phyloP scores from a whole-genome alignment of 148 eudicot genomes.

The Polygonum aviculare region DNA sequence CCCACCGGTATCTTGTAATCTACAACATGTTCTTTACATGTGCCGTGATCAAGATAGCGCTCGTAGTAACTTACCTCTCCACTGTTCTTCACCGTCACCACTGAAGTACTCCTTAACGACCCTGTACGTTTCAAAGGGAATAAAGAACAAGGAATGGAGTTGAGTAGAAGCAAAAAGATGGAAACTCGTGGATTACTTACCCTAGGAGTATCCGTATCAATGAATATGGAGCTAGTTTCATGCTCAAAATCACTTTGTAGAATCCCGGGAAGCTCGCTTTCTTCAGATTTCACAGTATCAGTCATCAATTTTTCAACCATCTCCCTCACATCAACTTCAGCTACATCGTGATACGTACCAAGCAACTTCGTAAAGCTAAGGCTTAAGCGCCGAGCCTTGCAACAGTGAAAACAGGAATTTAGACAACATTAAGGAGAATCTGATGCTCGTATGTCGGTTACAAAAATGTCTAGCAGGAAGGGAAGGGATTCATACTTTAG shows the following conservation, averaged over 20 bases:
- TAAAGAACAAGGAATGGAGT: neutral
- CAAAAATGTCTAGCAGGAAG: neutral
- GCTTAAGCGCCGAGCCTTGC: slow-evolving; percentile 53
- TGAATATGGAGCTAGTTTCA: slow-evolving; percentile 60
- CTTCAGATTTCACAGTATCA: slow-evolving; percentile 50
- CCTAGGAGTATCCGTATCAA: slow-evolving; percentile 39
- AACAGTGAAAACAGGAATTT: neutral
- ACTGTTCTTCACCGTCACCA: slow-evolving; percentile 27
- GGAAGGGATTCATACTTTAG: slow-evolving; percentile 37
- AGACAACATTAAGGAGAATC: neutral
- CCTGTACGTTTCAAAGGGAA: slow-evolving; percentile 20
- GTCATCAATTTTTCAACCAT: slow-evolving; percentile 53
- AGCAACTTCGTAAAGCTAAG: slow-evolving; percentile 39
- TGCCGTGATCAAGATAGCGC: slow-evolving; percentile 36
- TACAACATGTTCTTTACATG: slow-evolving; percentile 47
- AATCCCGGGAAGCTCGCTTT: slow-evolving; percentile 39
- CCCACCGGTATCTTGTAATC: slow-evolving; percentile 29
- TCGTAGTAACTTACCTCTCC: slow-evolving; percentile 59
- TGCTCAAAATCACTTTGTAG: slow-evolving; percentile 38
- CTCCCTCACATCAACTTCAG: slow-evolving; percentile 26
- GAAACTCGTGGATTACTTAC: slow-evolving; percentile 21
- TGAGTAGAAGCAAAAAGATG: neutral
- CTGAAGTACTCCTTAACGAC: slow-evolving; percentile 66
- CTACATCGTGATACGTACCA: slow-evolving; percentile 7
- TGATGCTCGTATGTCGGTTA: neutral